These are phyloP conservation scores for Microbotryum lychnidis-dioicae DNA, from an alignment of 1,284 basidiomycete genomes.

Conservation along the genomic window DNA sequence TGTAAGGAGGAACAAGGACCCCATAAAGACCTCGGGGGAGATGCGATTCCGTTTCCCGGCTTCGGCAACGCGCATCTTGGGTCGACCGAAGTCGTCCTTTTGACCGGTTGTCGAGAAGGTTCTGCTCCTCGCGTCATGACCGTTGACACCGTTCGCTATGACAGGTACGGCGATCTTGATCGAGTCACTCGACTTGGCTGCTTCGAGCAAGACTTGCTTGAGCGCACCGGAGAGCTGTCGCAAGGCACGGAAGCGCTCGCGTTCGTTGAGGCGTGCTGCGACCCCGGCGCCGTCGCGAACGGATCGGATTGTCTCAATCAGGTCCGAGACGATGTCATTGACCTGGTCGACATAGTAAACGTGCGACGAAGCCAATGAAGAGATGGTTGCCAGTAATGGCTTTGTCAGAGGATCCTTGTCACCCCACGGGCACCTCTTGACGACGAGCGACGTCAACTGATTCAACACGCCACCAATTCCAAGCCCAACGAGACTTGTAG, in stretches of 20 bases:
- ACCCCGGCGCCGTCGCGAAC: conserved; percentile 46
- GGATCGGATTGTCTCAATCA: conserved; percentile 64
- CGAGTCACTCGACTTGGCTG: conserved; percentile 48
- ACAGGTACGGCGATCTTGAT: conserved; percentile 28
- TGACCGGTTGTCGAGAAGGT: background rate
- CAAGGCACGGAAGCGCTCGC: conserved; percentile 58
- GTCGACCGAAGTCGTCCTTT: conserved; percentile 4
- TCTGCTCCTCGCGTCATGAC: conserved; percentile 29
- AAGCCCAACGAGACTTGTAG: conserved; percentile 14
- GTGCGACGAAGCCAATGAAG: conserved; percentile 69
- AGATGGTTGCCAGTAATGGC: conserved; percentile 66
- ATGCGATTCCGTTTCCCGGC: conserved; percentile 56
- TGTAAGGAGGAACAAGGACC: conserved; percentile 72
- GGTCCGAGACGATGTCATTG: conserved; percentile 80
- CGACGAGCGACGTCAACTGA: conserved; percentile 14
- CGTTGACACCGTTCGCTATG: conserved; percentile 30
- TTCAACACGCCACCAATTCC: conserved; percentile 13
- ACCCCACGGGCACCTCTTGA: conserved; percentile 54
- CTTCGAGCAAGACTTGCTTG: conserved; percentile 56
- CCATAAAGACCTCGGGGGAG: conserved; percentile 75
- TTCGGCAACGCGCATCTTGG: conserved; percentile 16
- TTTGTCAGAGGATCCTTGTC: conserved; percentile 63
- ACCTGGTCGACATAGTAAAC: conserved; percentile 96
- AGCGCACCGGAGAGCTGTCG: conserved; percentile 64
- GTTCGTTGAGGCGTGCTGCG: conserved; percentile 42